Base-by-base conservation (phyloP, 306 rosid species). In the Canavalia ensiformis region DNA sequence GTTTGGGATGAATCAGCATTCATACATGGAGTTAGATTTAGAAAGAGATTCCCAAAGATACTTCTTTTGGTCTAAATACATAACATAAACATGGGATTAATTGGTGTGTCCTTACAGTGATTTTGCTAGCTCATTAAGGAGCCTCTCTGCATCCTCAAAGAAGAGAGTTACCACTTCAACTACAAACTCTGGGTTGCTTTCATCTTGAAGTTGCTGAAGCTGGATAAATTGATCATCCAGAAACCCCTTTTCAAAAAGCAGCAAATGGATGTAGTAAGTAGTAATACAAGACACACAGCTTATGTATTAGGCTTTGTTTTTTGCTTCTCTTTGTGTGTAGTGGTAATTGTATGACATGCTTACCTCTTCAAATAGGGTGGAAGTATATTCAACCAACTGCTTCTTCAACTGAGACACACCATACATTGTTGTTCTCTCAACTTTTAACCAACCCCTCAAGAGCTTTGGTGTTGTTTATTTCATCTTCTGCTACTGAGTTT, bases 101-200 rank as follows among this genome's bases (percentile, higher is more conserved):
- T 13, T 39, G 30, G 37, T 50, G 35, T 47, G 63, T 45, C 35
- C 90, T 81, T 84, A 92, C 98, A 94, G 84, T 75, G 85, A 72
- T 67, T 82, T 86, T 44, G 75, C 79, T 11, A 94, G 84, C 76
- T 91, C 97, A 85, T 83, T 85, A 31, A 94, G 84, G 65, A 92
- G 89, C 84, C 89, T 91, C 52, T 88, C 89, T 51, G 94, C 85
- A 50, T 91, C 97, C 50, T 92, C 78, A 82, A 94, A 94, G 83
- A 90, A 94, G 75, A 94, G 87, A 85, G 89, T 85, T 29, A 92
- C 91, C 56, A 92, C 97, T 85, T 94, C 94, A 75, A 85, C 93
- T 45, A 92, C 93, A 90, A 94, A 94, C 8, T 88, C 72, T 6
- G 98, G 98, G 78, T 88, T 92, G 87, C 87, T 94, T 67, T 94